Percentiles rank a stretch among this genome's conserved stretches.
phyloP scores from a whole-genome alignment of 805 yeast genomes.

The Metschnikowia corniflorae region DNA sequence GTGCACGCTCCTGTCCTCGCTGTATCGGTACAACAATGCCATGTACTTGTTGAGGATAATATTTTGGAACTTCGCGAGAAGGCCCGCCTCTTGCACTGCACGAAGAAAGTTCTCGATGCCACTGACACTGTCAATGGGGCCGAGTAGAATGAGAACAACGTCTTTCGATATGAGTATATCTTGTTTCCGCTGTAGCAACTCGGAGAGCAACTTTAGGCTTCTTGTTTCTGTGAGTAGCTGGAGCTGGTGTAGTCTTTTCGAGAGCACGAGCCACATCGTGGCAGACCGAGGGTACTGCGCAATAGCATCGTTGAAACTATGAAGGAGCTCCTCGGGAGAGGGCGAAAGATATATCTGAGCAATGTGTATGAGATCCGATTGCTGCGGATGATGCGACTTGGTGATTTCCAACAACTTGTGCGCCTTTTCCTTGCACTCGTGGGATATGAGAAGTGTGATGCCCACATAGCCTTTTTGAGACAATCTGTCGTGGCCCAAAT shows the following conservation, averaged over 20 bases:
- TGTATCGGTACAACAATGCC: constrained; percentile 14
- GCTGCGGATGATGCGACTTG: constrained; percentile 23
- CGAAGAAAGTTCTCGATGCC: constrained; percentile 22
- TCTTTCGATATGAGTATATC: constrained; percentile 31
- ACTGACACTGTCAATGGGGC: constrained; percentile 26
- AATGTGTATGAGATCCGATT: constrained; percentile 22
- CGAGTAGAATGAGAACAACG: constrained; percentile 27
- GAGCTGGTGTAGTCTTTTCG: constrained; percentile 29
- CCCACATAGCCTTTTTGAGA: constrained; percentile 36
- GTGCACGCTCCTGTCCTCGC: constrained; percentile 13
- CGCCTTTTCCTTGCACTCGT: constrained; percentile 26
- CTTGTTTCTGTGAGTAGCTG: constrained; percentile 30
- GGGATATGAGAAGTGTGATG: constrained; percentile 28
- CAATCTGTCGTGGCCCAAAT: constrained; percentile 20
- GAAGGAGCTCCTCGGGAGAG: constrained; percentile 34
- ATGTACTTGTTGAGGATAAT: constrained; percentile 30
- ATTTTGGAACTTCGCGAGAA: constrained; percentile 17
- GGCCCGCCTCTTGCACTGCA: constrained; percentile 10
- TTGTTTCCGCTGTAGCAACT: constrained; percentile 22
- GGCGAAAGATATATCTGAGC: constrained; percentile 27
- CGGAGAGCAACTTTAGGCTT: constrained; percentile 24
- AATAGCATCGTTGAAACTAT: constrained; percentile 32
- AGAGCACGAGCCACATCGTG: constrained; percentile 33
- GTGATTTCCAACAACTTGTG: constrained; percentile 25
- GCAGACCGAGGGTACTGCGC: constrained; percentile 24